phyloP scores from a whole-genome alignment of 2,329 filamentous ascomycete genomes.

The Venturia nashicola region DNA sequence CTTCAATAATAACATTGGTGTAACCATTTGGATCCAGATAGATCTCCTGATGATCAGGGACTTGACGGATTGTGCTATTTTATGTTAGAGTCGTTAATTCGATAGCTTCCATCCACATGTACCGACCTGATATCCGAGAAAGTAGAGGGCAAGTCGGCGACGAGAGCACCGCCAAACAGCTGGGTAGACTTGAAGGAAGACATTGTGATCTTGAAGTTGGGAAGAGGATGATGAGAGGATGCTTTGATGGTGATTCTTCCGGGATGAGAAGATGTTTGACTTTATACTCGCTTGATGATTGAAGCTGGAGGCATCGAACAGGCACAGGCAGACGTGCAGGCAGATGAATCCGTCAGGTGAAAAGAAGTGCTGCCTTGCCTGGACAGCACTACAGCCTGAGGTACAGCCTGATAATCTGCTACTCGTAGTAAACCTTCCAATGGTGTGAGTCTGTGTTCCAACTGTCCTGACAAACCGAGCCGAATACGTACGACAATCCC shows the following conservation, averaged over 20 bases:
- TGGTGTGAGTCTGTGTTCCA: too few relatives aligned
- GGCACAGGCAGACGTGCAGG: background rate
- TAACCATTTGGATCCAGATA: constrained; percentile 76
- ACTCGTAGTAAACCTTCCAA: too few relatives aligned
- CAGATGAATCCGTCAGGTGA: background rate
- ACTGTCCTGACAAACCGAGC: background rate
- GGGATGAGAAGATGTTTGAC: background rate
- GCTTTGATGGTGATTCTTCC: too few relatives aligned
- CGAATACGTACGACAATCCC: background rate
- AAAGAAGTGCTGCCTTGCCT: background rate
- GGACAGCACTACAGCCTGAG: background rate
- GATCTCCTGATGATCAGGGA: constrained; percentile 84
- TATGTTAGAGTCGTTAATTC: constrained; percentile 13
- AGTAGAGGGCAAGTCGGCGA: constrained; percentile 51
- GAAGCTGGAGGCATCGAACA: background rate
- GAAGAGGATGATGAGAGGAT: background rate
- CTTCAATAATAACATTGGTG: constrained; percentile 80
- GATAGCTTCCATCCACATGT: background rate
- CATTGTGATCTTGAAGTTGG: background rate
- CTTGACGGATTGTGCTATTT: constrained; percentile 55
- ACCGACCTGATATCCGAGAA: constrained; percentile 63
- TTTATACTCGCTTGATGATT: background rate
- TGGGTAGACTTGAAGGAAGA: constrained; percentile 21
- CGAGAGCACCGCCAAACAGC: constrained; percentile 63
- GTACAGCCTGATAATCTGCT: background rate